Conservation (phyloP, 495 filamentous ascomycete genomes). For the Annulohypoxylon moriforme region DNA sequence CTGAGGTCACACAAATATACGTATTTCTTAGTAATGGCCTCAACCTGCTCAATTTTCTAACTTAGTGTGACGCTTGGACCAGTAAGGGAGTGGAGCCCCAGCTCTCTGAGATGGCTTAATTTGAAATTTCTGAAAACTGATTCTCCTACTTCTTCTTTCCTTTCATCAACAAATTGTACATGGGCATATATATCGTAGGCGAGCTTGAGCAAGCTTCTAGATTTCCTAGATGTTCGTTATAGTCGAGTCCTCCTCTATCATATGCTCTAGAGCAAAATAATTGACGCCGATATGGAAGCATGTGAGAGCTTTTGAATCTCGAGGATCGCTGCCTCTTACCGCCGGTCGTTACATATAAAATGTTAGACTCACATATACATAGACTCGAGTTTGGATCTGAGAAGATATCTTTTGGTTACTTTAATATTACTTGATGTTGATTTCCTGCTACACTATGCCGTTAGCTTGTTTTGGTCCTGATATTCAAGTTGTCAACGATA, state of each 20-base stretch:
- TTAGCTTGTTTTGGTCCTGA: not conserved
- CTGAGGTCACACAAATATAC: not conserved
- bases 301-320: conserved; percentile 61
- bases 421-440: not conserved
- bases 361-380: not conserved
- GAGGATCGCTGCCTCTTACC: conserved; percentile 68
- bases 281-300: conserved; percentile 69
- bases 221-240: conserved; percentile 51
- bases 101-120: not conserved
- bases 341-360: conserved; percentile 66
- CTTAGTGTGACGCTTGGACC: conserved; percentile 23
- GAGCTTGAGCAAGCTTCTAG: conserved; percentile 60
- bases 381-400: not conserved
- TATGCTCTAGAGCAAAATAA: conserved; percentile 67
- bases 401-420: not conserved
- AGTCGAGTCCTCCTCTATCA: conserved; percentile 70
- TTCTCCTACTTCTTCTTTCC: conserved; percentile 56
- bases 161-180: conserved; percentile 69
- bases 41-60: not conserved
- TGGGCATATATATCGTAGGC: conserved; percentile 93
- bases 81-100: not conserved
- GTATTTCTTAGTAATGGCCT: not conserved
- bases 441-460: not conserved
- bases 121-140: conserved; percentile 42
- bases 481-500: not conserved